These are phyloP conservation scores for Microcos paniculata DNA, from an alignment of 345 rosid genomes.

Conservation along the genomic window DNA sequence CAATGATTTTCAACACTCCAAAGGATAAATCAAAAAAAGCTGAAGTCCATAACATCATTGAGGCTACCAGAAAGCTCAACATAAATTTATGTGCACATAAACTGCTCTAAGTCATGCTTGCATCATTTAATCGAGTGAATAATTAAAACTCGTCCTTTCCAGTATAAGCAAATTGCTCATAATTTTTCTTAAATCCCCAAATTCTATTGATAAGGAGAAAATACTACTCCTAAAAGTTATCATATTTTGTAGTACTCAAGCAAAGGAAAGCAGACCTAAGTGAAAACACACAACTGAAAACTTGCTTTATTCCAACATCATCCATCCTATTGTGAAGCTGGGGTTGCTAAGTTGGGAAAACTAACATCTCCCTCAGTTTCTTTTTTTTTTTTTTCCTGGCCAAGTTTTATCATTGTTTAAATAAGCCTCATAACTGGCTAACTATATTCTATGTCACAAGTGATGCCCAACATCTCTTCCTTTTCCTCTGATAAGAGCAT, in stretches of 20 bases:
- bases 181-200: background rate
- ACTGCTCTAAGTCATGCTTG: background rate
- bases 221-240: background rate
- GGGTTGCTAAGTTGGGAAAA: background rate
- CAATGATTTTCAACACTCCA: background rate
- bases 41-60: background rate
- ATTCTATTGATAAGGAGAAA: background rate
- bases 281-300: background rate
- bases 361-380: background rate
- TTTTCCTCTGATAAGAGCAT: background rate
- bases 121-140: background rate
- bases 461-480: background rate
- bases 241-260: background rate
- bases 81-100: background rate
- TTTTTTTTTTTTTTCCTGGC: too few relatives aligned
- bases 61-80: background rate
- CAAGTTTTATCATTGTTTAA: background rate
- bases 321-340: conserved; percentile 7
- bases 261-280: conserved; percentile 5
- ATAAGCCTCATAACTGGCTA: background rate
- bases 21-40: background rate
- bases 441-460: background rate
- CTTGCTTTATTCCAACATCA: background rate
- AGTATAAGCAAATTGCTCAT: background rate
- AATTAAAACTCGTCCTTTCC: background rate